Evolutionary conservation across 306 rosid species (phyloP).

Genomic region (Ormosia semicastrata): DNA sequence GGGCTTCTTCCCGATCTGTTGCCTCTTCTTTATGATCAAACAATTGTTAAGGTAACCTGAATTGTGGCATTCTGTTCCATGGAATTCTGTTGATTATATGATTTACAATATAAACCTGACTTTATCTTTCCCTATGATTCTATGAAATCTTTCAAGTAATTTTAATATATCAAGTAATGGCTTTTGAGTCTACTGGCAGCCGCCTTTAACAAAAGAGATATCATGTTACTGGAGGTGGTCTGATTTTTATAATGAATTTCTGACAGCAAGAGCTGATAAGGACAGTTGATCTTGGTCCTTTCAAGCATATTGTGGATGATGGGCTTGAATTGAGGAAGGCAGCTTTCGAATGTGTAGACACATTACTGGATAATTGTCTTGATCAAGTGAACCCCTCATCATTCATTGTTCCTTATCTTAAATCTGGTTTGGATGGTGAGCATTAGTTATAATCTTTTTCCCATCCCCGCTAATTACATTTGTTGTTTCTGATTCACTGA

Average conservation of each 20-base stretch:
- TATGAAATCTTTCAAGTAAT: not conserved
- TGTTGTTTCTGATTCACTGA: conserved; percentile 19
- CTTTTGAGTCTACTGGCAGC: not conserved
- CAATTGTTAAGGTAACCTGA: conserved; percentile 79
- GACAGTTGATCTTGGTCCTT: conserved; percentile 99
- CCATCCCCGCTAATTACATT: not conserved
- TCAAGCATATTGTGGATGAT: conserved; percentile 98
- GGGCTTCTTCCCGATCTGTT: conserved; percentile 92
- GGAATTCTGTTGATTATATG: not conserved
- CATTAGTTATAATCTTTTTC: not conserved
- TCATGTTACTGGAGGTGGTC: not conserved
- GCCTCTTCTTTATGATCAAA: conserved; percentile 99
- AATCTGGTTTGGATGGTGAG: conserved; percentile 98
- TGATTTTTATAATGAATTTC: conserved; percentile 29
- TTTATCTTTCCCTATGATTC: not conserved
- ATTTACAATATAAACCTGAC: not conserved
- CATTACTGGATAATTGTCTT: conserved; percentile 95
- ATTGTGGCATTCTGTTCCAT: not conserved
- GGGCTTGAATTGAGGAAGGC: conserved; percentile 99
- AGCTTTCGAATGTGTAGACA: conserved; percentile 98
- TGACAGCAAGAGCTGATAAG: conserved; percentile 94
- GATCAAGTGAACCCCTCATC: conserved; percentile 99
- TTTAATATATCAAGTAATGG: not conserved
- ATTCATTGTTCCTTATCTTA: conserved; percentile 90
- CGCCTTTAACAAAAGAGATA: not conserved